A percentile compares a stretch with the other conserved stretches of the same genome.
Evolutionary conservation across 2,329 filamentous ascomycete genomes (phyloP).

Genomic region (Beauveria australis): DNA sequence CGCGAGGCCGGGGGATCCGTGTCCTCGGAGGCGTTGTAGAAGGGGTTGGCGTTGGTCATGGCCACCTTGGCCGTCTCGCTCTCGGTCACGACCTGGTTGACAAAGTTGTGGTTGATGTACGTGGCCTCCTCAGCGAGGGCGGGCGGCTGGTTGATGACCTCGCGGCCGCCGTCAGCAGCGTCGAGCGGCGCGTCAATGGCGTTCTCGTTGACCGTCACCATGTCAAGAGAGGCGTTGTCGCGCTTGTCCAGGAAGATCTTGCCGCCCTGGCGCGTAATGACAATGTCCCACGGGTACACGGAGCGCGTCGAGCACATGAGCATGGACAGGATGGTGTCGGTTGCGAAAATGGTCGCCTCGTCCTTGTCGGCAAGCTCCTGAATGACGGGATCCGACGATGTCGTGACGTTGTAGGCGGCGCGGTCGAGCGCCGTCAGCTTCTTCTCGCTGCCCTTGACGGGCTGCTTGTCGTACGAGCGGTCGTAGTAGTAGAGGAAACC

Average conservation of each 20-base stretch:
- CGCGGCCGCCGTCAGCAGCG: conserved; percentile 84
- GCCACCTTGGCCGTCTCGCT: conserved; percentile 68
- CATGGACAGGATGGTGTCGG: conserved; percentile 96
- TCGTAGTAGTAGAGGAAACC: conserved; percentile 99
- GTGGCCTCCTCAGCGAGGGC: conserved; percentile 94
- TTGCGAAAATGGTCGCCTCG: conserved; percentile 93
- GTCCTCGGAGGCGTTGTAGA: conserved; percentile 92
- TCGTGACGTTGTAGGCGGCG: conserved; percentile 96
- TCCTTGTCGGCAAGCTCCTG: conserved; percentile 94
- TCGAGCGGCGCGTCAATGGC: conserved; percentile 91
- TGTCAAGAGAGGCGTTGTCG: conserved; percentile 86
- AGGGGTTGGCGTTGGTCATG: conserved; percentile 87
- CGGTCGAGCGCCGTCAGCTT: conserved; percentile 86
- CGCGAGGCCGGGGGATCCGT: conserved; percentile 91
- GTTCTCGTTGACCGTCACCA: conserved; percentile 99
- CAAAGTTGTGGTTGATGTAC: conserved; percentile 99
- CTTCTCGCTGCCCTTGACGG: conserved; percentile 80
- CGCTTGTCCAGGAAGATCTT: conserved; percentile 99
- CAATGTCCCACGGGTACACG: conserved; percentile 96
- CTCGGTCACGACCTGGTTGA: conserved; percentile 88
- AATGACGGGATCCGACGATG: conserved; percentile 90
- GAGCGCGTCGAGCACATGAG: conserved; percentile 97
- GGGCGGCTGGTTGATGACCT: conserved; percentile 86
- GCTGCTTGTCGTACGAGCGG: conserved; percentile 85
- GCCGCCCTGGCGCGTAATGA: conserved; percentile 86